Evolutionary conservation across 1,284 basidiomycete genomes (phyloP), one percentile per base, ranked within the genome.

Genomic region (Prillingera fragicola): DNA sequence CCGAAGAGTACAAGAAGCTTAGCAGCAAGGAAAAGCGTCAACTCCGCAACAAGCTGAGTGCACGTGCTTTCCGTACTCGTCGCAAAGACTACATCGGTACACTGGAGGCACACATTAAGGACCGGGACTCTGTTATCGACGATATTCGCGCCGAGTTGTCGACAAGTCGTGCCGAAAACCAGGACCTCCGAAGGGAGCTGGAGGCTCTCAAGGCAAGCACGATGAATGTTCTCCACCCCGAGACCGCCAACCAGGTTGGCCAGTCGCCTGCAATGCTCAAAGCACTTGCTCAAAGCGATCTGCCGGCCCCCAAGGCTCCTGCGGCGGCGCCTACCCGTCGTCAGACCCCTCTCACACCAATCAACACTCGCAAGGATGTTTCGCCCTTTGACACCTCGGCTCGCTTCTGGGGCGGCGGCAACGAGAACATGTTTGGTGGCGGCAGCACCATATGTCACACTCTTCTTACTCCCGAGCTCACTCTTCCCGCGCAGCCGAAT

Each of bases 1-100:
- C 90, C 0, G 91, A 96, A 59, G 90, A 94, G 59, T 96, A 96
- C 75, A 85, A 87, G 71, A 95, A 90, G 73, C 85, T 98, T 77
- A 82, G 81, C 15, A 85, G 82, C 65, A 97, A 96, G 74, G 92
- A 97, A 74, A 97, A 97, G 73, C 76, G 94, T 14, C 94, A 97
- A 71, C 76, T 97, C 29, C 74, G 94, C 46, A 97, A 97, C 76
- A 97, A 97, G 81, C 92, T 97, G 53, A 87, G 84, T 56, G 94
- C 94, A 1, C 77, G 92, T 48, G 95, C 94, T 66, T 96, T 97
- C 75, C 78, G 94, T 23, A 87, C 91, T 26, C 77, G 92, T 34
- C 78, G 91, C 71, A 96, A 97, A 76, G 91, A 95, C 71, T 94
- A 96, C 70, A 94, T 96, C 53, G 79, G 84, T 7, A 88, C 88